Conservation (phyloP, 202 grass and related monocot species). For the Digitaria exilis region DNA sequence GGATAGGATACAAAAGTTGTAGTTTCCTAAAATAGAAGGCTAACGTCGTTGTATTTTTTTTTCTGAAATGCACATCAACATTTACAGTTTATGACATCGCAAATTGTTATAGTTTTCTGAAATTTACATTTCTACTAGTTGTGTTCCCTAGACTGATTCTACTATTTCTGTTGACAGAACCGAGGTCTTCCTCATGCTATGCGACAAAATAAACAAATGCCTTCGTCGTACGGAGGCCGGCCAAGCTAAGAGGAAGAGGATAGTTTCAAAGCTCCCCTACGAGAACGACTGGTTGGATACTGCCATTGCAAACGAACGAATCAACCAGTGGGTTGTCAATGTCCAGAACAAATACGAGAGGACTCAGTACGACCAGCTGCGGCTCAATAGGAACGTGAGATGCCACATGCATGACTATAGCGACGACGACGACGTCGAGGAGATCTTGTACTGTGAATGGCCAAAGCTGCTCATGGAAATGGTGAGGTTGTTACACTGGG, state of each 20-base stretch:
- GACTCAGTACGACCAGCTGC: conserved; percentile 1
- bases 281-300: conserved; percentile 1
- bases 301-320: not conserved
- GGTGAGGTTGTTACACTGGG: not conserved
- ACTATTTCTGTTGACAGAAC: not conserved
- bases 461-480: conserved; percentile 12
- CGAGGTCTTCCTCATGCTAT: conserved; percentile 25
- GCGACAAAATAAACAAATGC: not conserved
- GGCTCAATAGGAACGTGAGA: conserved; percentile 27
- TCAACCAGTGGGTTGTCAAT: not conserved
- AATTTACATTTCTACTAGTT: not conserved
- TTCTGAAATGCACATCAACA: too few species aligned
- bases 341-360: not conserved
- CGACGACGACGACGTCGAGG: not conserved
- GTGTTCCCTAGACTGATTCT: not conserved
- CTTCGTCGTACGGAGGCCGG: not conserved
- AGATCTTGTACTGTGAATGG: conserved; percentile 16
- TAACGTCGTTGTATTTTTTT: too few species aligned
- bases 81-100: too few species aligned
- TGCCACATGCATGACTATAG: not conserved
- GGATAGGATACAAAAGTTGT: too few species aligned
- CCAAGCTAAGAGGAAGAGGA: not conserved
- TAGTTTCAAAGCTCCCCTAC: conserved; percentile 14
- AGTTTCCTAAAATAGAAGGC: too few species aligned
- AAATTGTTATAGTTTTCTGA: too few species aligned